A percentile compares a stretch with the other conserved stretches of the same genome.
Conservation (phyloP, 2,329 filamentous ascomycete species). For the Hyphodiscus sp. region DNA sequence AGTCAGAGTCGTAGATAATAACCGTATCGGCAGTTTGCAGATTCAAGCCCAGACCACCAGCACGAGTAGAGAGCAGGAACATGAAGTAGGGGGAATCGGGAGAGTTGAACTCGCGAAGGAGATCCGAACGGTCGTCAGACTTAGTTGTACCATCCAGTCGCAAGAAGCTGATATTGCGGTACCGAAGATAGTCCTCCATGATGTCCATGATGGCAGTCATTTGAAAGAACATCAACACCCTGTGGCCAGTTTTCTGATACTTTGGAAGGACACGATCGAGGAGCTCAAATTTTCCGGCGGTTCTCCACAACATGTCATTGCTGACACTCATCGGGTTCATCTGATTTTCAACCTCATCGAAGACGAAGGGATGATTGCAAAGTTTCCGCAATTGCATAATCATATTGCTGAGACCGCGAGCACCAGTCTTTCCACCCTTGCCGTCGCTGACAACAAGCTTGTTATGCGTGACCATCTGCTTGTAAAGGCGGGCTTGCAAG, state of each 20-base stretch:
- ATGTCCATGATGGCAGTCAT: conserved; percentile 99
- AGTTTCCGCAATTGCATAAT: conserved; percentile 98
- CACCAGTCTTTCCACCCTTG: conserved; percentile 89
- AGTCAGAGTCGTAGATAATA: conserved; percentile 99
- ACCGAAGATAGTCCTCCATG: conserved; percentile 95
- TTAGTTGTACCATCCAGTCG: conserved; percentile 96
- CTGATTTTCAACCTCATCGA: conserved; percentile 94
- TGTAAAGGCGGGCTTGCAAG: conserved; percentile 88
- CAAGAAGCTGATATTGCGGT: conserved; percentile 76
- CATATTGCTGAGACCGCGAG: conserved; percentile 97
- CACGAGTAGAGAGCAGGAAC: conserved; percentile 96
- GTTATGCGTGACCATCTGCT: conserved; percentile 95
- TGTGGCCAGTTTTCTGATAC: conserved; percentile 84
- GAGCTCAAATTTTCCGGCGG: conserved; percentile 93
- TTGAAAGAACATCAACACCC: conserved; percentile 99
- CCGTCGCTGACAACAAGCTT: conserved; percentile 90
- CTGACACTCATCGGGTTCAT: conserved; percentile 87
- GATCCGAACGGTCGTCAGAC: conserved; percentile 89
- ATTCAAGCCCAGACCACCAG: conserved; percentile 95
- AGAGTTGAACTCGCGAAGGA: conserved; percentile 83
- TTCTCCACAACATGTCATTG: conserved; percentile 93
- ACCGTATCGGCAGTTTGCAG: conserved; percentile 97
- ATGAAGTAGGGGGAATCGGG: conserved; percentile 92
- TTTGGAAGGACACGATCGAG: conserved; percentile 90
- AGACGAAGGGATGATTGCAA: conserved; percentile 98